Conservation (phyloP, 1,284 basidiomycete genomes). For the Puccinia hordei region DNA sequence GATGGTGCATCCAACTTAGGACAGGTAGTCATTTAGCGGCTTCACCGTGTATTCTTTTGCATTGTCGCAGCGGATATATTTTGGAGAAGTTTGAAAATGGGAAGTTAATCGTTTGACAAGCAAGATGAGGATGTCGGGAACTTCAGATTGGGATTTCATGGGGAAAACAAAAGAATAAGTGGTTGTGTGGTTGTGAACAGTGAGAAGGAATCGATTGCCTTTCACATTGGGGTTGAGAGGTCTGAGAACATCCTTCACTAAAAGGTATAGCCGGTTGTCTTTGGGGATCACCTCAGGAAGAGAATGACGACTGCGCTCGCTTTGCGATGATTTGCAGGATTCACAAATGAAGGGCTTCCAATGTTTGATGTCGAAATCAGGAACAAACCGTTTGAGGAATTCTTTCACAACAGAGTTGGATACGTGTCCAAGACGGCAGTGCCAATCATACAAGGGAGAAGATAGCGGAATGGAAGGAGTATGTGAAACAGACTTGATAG, state of each 20-base stretch:
- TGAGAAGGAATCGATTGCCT: background rate
- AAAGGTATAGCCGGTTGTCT: background rate
- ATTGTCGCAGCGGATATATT: conserved; percentile 7
- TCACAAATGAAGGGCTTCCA: conserved; percentile 11
- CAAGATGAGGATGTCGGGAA: background rate
- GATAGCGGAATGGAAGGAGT: background rate
- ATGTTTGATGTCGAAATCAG: background rate
- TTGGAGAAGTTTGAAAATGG: background rate
- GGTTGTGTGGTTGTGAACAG: background rate
- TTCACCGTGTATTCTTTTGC: background rate
- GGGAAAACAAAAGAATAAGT: conserved; percentile 2
- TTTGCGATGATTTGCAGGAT: background rate
- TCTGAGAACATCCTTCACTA: background rate
- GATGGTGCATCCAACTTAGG: background rate
- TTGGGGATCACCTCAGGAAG: background rate
- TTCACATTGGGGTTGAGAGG: background rate
- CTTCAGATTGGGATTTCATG: background rate
- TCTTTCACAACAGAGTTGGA: background rate
- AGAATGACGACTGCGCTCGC: background rate
- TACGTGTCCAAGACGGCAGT: background rate
- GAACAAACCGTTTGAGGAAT: background rate
- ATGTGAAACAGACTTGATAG: too few relatives aligned
- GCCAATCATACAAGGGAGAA: background rate
- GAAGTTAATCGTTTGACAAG: background rate
- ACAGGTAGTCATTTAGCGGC: background rate